phyloP scores from a whole-genome alignment of 106 monocot genomes.

The Allium sativum region DNA sequence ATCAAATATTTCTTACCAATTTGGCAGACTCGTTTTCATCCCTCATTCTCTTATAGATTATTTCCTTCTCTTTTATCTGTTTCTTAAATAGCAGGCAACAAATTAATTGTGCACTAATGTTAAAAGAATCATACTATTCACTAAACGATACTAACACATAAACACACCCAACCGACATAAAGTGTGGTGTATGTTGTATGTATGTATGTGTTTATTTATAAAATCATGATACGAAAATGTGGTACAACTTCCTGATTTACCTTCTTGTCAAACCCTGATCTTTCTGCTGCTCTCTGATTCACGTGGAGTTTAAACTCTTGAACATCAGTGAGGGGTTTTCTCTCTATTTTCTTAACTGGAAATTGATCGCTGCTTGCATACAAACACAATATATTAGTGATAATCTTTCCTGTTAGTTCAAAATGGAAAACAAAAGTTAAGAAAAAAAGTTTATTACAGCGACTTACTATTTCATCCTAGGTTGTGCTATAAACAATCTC shows the following conservation, averaged over 20 bases:
- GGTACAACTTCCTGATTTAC: slow-evolving; percentile 12
- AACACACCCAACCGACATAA: no score
- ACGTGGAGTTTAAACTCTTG: slow-evolving; percentile 70
- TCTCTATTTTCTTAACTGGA: slow-evolving; percentile 62
- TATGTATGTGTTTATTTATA: slow-evolving; percentile 12
- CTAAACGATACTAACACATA: no score
- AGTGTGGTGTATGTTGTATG: slow-evolving; percentile 62
- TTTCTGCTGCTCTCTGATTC: slow-evolving; percentile 63
- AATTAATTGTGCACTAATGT: no score
- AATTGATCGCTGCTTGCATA: slow-evolving; percentile 39
- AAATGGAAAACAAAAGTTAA: background rate
- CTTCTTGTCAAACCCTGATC: slow-evolving; percentile 92
- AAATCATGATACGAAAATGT: no score
- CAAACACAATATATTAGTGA: slow-evolving; percentile 34
- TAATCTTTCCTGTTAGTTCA: slow-evolving; percentile 50
- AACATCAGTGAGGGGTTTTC: slow-evolving; percentile 85
- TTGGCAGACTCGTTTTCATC: slow-evolving; percentile 66
- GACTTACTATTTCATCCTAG: slow-evolving; percentile 40
- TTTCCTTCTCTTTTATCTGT: slow-evolving; percentile 82
- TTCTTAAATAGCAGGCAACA: background rate
- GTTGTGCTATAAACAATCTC: slow-evolving; percentile 70
- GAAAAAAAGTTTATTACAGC: no score
- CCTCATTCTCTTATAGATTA: slow-evolving; percentile 58
- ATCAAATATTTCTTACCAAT: background rate
- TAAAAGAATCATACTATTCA: no score